Conservation (phyloP, 2,329 filamentous ascomycete genomes). For the Myriosclerotinia curreyana region DNA sequence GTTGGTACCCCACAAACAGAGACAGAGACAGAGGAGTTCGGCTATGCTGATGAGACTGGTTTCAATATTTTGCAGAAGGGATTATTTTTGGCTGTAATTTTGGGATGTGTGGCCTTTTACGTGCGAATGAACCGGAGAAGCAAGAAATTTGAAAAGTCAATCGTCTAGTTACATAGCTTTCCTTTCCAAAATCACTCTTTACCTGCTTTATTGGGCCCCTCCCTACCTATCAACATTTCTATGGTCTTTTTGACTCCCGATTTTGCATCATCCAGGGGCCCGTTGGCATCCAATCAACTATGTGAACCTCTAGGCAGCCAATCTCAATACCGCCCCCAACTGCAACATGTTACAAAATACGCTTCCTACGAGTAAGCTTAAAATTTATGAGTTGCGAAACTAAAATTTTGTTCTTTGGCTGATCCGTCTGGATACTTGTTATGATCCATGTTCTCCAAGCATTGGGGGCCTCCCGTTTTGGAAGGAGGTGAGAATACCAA, state of each 20-base stretch:
- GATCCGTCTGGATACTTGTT: not conserved
- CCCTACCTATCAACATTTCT: not conserved
- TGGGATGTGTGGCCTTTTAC: slow-evolving; percentile 47
- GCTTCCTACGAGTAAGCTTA: not conserved
- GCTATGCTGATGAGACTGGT: slow-evolving; percentile 34
- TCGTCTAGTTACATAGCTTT: slow-evolving; percentile 32
- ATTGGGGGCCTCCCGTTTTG: not conserved
- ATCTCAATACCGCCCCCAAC: not conserved
- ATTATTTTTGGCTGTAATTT: slow-evolving; percentile 50
- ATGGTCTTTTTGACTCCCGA: not conserved
- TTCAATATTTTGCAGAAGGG: slow-evolving; percentile 50
- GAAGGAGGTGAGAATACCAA: not conserved
- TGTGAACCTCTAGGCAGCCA: not conserved
- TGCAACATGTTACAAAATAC: not conserved
- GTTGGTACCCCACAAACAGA: slow-evolving; percentile 16
- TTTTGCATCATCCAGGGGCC: not conserved
- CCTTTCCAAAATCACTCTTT: not conserved
- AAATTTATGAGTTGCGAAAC: not conserved
- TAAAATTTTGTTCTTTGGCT: not conserved
- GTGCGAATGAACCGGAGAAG: slow-evolving; percentile 43
- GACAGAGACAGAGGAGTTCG: slow-evolving; percentile 10
- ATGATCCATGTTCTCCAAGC: not conserved
- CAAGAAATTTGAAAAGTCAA: slow-evolving; percentile 35
- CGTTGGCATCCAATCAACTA: not conserved
- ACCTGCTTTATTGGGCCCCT: not conserved